Percentiles rank a stretch among this genome's conserved stretches.
These are phyloP conservation scores for Vaccinium darrowii DNA, from an alignment of 148 eudicot genomes.

Conservation along the genomic window DNA sequence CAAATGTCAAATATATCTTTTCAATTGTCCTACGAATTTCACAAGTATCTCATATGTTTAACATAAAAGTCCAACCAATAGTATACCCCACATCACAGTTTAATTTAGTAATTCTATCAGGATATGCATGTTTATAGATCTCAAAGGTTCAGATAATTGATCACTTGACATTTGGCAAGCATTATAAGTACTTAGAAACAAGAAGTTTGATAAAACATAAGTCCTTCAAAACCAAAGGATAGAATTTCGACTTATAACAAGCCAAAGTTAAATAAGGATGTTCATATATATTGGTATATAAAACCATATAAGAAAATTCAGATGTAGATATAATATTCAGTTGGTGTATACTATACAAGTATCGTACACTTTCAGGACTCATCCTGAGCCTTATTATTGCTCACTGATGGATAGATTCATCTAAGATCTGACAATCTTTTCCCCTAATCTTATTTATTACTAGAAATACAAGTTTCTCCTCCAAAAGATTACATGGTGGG, in stretches of 20 bases:
- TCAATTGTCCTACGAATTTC: background rate
- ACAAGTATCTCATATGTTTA: background rate
- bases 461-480: background rate
- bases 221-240: background rate
- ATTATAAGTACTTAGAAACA: background rate
- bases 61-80: background rate
- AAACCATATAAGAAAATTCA: background rate
- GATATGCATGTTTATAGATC: background rate
- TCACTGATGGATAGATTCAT: background rate
- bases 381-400: background rate
- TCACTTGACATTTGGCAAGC: background rate
- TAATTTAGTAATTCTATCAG: background rate
- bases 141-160: background rate
- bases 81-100: background rate
- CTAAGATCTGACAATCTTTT: background rate
- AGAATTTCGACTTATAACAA: background rate
- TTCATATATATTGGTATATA: background rate
- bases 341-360: background rate
- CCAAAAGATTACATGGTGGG: background rate
- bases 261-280: background rate
- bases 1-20: background rate
- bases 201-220: background rate
- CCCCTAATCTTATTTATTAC: background rate
- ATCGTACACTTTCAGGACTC: background rate
- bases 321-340: background rate